Evolutionary conservation across 2,329 filamentous ascomycete species (phyloP), one percentile per base, ranked within the genome.

Genomic region (Aaosphaeria pasadenensis): DNA sequence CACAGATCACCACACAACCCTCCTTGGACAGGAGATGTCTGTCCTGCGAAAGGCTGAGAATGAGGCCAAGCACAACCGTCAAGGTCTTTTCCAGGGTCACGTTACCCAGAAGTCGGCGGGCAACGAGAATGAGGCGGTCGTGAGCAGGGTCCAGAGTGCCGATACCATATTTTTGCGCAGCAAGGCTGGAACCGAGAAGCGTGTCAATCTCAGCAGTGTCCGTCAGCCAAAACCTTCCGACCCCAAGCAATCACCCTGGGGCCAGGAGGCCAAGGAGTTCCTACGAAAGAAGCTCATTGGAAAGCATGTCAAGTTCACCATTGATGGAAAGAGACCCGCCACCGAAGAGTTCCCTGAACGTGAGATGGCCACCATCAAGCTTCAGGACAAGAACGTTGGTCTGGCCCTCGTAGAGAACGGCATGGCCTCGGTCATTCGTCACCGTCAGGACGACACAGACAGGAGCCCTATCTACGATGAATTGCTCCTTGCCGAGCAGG

Each of bases 241-340:
- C 69, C 82, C 89, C 17, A 87, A 89, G 48, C 92, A 97, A 71
- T 82, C 89, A 38, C 90, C 91, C 0, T 99, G 92, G 77, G 82
- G 85, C 57, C 88, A 94, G 9, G 92, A 96, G 66, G 92, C 94
- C 31, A 99, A 99, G 77, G 94, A 99, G 69, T 97, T 92, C 67
- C 71, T 97, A 55, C 86, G 94, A 47, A 96, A 96, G 79, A 90
- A 86, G 70, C 72, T 96, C 31, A 99, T 99, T 63, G 94, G 91
- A 52, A 99, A 99, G 78, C 89, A 96, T 57, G 90, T 97, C 56
- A 89, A 87, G 69, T 84, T 96, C 48, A 87, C 82, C 46, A 84
- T 96, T 50, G 91, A 99, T 67, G 94, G 94, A 48, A 90, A 89
- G 70, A 91, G 94, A 73, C 87, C 92, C 39, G 91, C 90, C 2